Base-by-base conservation (phyloP, 345 rosid species). In the Euphorbia lathyris region DNA sequence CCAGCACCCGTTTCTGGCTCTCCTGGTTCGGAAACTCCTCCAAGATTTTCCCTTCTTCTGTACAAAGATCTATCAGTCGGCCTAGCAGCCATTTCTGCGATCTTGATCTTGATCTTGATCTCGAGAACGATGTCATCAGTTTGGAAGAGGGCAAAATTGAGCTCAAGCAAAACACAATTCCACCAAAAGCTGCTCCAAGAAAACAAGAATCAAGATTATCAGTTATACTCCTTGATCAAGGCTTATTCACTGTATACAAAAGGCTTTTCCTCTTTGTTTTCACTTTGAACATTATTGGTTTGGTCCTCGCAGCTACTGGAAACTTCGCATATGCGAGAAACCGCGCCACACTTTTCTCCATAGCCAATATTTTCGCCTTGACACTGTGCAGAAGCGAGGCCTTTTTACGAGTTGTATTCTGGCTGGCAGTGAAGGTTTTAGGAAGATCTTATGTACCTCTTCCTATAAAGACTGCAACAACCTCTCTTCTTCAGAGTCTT, bases 361-460 rank as follows among this genome's bases (percentile, higher is more conserved):
- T 90, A 1, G 81, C 84, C 34, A 92, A 92, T 69, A 86, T 92
- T 53, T 83, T 90, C 20, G 83, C 90, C 48, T 72, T 88, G 65
- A 86, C 87, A n/a, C 83, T 90, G 17, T 87, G 90, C 55, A 79
- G 98, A 74, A 90, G 91, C 53, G 98, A 92, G 76, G 98, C 90
- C 25, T 67, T 85, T 73, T 69, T 90, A 73, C 73, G 95, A 48
- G 26, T 86, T 30, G 72, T 86, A 7, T 92, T 90, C 59, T 88
- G 87, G 86, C 57, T 87, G 11, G 83, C 87, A 1, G 90, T 92
- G 1, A 72, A 72, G 23, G 40, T 80, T n/a, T 38, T 88, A 2
- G 97, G 97, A 14, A 78, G 72, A 50, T 79, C 90, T 7, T 88
- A 86, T 77, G 63, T 92, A 8, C 89, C 90, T 36, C 76, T 90